Evolutionary conservation across 495 filamentous ascomycete species (phyloP), one percentile per base, ranked within the genome.

Genomic region (Hypoxylon fuscum): DNA sequence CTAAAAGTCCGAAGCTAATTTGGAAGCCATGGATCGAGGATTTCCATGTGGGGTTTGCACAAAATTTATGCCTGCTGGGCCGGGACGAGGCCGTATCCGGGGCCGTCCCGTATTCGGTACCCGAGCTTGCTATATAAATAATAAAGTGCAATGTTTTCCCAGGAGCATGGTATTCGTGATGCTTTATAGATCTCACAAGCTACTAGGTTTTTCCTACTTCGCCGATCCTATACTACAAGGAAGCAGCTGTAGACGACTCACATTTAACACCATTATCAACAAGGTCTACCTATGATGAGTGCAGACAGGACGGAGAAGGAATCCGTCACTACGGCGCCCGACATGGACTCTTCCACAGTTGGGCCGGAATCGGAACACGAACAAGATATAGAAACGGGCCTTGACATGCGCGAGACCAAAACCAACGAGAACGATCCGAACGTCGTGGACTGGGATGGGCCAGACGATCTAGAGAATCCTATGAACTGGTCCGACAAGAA

Each of bases 381-480:
- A 11, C 23, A 48, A 14, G 51, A 66, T 22, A 29, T 66, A 17
- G 63, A 66, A 32, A 22, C 46, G 9, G 35, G 57, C 5, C 14
- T 35, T 10, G 23, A 38, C 15, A 42, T 48, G 8, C 25, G 27
- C 25, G 46, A 48, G 38, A 29, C 41, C 11, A 21, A 3, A 15
- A 14, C 22, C 27, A 66, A 71, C 12, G 45, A 64, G 27, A 48
- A 51, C 5, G 76, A 77, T 15, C 69, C 74, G 15, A 75, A 79
- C 22, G 57, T 78, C 58, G 56, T 82, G 21, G 59, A 66, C 3
- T 83, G 79, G 78, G 76, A 81, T 46, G 83, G 83, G 0, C 77
- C 79, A 21, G 69, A 85, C 45, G 87, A 90, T 55, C 84, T 78
- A 3, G 76, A 81, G 38, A 87, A 89, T 67, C 87, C 87, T 1